These are phyloP conservation scores for Aspergillus felis DNA, from an alignment of 2,329 filamentous ascomycete genomes.

Conservation along the genomic window DNA sequence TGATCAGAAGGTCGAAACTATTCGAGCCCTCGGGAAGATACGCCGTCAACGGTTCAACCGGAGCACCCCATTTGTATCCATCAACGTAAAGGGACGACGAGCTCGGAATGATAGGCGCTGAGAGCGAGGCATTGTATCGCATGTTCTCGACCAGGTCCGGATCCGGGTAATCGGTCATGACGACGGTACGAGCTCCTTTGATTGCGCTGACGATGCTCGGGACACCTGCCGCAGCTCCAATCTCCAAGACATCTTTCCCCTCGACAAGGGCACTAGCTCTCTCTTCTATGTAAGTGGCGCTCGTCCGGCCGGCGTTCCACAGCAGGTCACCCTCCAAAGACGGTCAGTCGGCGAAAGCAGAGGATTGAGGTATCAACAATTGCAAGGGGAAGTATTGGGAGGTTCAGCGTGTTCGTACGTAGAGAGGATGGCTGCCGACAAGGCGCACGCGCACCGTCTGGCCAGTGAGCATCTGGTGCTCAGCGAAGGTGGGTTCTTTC, in stretches of 20 bases:
- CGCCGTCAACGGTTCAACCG: constrained; percentile 55
- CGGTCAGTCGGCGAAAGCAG: constrained; percentile 15
- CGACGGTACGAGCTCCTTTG: constrained; percentile 63
- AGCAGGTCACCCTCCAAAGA: constrained; percentile 67
- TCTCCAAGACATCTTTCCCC: constrained; percentile 72
- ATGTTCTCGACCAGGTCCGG: constrained; percentile 77
- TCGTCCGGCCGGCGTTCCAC: constrained; percentile 82
- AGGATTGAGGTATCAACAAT: background rate
- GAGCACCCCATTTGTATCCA: constrained; percentile 81
- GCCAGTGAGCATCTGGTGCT: constrained; percentile 66
- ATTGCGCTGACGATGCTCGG: constrained; percentile 74
- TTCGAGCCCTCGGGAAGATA: constrained; percentile 46
- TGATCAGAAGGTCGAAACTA: constrained; percentile 73
- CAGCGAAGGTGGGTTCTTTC: constrained; percentile 68
- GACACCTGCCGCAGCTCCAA: constrained; percentile 83
- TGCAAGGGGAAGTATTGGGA: background rate
- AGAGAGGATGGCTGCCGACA: constrained; percentile 81
- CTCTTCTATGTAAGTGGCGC: constrained; percentile 73
- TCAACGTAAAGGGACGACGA: constrained; percentile 52
- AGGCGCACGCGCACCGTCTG: constrained; percentile 66
- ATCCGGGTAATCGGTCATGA: constrained; percentile 89
- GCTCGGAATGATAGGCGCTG: constrained; percentile 43
- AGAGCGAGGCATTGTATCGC: constrained; percentile 65
- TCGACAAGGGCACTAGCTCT: constrained; percentile 58
- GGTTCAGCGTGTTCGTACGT: constrained; percentile 50